phyloP scores from a whole-genome alignment of 208 protist genomes.

The Zelonia costaricensis region DNA sequence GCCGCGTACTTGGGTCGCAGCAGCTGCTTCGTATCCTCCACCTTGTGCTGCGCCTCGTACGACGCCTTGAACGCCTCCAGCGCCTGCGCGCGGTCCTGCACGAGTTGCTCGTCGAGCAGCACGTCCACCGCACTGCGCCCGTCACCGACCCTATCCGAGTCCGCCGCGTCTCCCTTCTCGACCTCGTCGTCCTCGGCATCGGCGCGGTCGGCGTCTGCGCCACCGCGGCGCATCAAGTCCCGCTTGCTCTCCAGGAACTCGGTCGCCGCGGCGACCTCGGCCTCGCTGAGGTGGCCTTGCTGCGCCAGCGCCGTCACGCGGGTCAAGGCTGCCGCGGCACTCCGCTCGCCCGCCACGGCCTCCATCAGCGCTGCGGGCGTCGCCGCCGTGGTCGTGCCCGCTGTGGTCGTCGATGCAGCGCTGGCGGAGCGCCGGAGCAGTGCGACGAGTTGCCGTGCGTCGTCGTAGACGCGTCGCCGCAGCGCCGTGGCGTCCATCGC shows the following conservation, averaged over 20 bases:
- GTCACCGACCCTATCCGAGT: background rate
- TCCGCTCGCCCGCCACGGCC: background rate
- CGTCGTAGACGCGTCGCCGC: conserved; percentile 11
- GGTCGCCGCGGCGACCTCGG: conserved; percentile 44
- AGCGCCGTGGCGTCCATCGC: conserved; percentile 2
- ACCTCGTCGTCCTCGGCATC: no score
- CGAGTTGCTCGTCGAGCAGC: conserved; percentile 69
- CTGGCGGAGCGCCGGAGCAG: conserved; percentile 12
- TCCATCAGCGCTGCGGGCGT: background rate
- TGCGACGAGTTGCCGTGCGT: conserved; percentile 7
- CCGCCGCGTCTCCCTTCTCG: background rate
- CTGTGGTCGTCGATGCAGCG: no score
- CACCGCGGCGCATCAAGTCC: no score
- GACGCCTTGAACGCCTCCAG: conserved; percentile 89
- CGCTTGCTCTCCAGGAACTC: conserved; percentile 57
- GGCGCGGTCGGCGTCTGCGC: no score
- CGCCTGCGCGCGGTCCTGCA: conserved; percentile 76
- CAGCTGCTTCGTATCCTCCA: conserved; percentile 74
- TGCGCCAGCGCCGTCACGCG: conserved; percentile 32
- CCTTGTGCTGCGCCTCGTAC: conserved; percentile 71
- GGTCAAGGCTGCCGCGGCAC: conserved; percentile 13
- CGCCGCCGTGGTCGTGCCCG: background rate
- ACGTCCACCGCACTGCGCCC: conserved; percentile 26
- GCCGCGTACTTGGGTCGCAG: conserved; percentile 65
- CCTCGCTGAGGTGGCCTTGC: conserved; percentile 36